These are phyloP conservation scores for Botrytis squamosa DNA, from an alignment of 2,329 filamentous ascomycete species.

Conservation along the genomic window DNA sequence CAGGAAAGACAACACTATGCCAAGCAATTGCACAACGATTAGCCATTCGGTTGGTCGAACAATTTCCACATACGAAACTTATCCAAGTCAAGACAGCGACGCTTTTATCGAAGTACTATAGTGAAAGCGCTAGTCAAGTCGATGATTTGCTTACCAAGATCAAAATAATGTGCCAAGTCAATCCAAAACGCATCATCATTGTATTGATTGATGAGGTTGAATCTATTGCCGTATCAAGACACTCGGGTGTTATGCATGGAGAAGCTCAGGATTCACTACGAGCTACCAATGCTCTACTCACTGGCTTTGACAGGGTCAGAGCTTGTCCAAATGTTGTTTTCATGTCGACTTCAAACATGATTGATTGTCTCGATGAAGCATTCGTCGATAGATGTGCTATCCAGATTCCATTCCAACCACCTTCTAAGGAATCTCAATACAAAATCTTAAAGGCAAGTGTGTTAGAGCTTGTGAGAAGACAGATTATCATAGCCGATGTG, in stretches of 20 bases:
- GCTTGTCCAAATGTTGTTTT: constrained; percentile 34
- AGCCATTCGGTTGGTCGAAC: constrained; percentile 44
- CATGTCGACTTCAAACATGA: constrained; percentile 38
- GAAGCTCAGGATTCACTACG: constrained; percentile 37
- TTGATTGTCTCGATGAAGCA: constrained; percentile 34
- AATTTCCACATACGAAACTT: constrained; percentile 42
- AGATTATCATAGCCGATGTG: constrained; percentile 23
- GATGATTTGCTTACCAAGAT: constrained; percentile 45
- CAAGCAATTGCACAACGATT: constrained; percentile 79
- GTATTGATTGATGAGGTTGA: constrained; percentile 41
- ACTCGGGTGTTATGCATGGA: constrained; percentile 28
- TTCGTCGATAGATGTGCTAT: constrained; percentile 37
- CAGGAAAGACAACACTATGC: constrained; percentile 91
- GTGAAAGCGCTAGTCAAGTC: constrained; percentile 47
- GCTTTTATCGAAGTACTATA: constrained; percentile 49
- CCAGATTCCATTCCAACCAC: constrained; percentile 29
- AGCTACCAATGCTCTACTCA: constrained; percentile 39
- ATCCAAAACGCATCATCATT: constrained; percentile 32
- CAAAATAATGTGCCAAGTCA: constrained; percentile 30
- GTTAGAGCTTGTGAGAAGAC: constrained; percentile 28
- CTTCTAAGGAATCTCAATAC: constrained; percentile 32
- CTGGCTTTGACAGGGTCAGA: constrained; percentile 34
- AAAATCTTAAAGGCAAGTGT: constrained; percentile 34
- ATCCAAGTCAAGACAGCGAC: constrained; percentile 47
- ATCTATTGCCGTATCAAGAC: constrained; percentile 34